Percentiles rank a stretch among this genome's conserved stretches.
Evolutionary conservation across 164 flowering plant genomes (phyloP).

Genomic region (Vitis vinifera): ASM3070453v1 NC_081816.1:22637501-22638000

Average conservation of each 20-base stretch:
- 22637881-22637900: slow-evolving; percentile 75
- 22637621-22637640: slow-evolving; percentile 48
- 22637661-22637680: slow-evolving; percentile 28
- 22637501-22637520: too few species aligned
- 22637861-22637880: slow-evolving; percentile 47
- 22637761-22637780: too few species aligned
- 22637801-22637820: too few species aligned
- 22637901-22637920: slow-evolving; percentile 60
- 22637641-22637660: slow-evolving; percentile 39
- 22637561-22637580: slow-evolving; percentile 41
- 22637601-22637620: slow-evolving; percentile 45
- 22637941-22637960: slow-evolving; percentile 45
- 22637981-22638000: slow-evolving; percentile 10
- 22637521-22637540: not conserved
- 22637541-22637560: not conserved
- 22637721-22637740: slow-evolving; percentile 45
- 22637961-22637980: slow-evolving; percentile 17
- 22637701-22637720: slow-evolving; percentile 25
- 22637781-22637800: too few species aligned
- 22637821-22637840: slow-evolving; percentile 15
- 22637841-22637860: slow-evolving; percentile 42
- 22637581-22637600: slow-evolving; percentile 27
- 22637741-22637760: slow-evolving; percentile 31
- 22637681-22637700: slow-evolving; percentile 45
- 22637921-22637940: slow-evolving; percentile 33